Conservation (phyloP, 2,329 filamentous ascomycete species). For the Rugonectria rugulosa region DNA sequence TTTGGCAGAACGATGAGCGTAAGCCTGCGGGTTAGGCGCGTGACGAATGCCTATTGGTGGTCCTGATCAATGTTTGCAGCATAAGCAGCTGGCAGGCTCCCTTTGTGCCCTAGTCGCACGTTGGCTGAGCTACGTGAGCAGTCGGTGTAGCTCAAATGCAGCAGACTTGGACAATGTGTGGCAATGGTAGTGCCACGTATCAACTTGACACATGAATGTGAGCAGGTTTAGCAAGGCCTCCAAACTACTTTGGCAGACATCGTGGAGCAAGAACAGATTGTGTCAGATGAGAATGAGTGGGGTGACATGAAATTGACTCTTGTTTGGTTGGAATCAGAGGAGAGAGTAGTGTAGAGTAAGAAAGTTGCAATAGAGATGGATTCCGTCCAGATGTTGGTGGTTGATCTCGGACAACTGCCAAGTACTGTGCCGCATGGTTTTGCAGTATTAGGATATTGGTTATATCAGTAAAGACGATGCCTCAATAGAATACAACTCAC, state of each 20-base stretch:
- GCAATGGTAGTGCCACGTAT: slow-evolving; percentile 17
- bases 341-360: neutral
- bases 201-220: slow-evolving; percentile 4
- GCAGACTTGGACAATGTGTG: slow-evolving; percentile 1
- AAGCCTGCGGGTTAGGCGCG: no score
- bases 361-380: neutral
- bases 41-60: no score
- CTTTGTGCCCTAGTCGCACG: neutral
- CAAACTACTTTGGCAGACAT: neutral
- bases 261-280: neutral
- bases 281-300: neutral
- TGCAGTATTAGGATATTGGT: no score
- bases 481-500: no score
- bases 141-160: slow-evolving; percentile 1
- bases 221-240: neutral
- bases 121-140: slow-evolving; percentile 11
- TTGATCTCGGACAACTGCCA: neutral
- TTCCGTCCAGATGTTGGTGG: neutral
- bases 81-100: no score
- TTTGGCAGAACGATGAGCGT: no score
- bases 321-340: neutral
- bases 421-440: no score
- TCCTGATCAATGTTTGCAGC: no score
- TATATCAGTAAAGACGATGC: no score
- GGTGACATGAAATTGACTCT: slow-evolving; percentile 1